Base-by-base conservation (phyloP, 306 rosid genomes). In the Medicago ruthenica region DNA sequence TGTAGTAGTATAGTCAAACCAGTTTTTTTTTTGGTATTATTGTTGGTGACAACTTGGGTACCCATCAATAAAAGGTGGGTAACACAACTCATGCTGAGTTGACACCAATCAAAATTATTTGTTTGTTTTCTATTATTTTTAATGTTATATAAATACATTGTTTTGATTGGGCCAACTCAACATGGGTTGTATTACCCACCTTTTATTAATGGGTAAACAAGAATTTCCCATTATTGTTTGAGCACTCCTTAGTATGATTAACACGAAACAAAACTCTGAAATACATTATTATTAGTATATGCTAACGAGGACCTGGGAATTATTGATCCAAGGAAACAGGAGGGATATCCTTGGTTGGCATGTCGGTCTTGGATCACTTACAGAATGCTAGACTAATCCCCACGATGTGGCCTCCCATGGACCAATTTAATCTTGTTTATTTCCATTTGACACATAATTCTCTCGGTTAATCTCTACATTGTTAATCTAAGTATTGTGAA, bases 331-430 rank as follows among this genome's bases (percentile, higher is more conserved):
- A 50, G 60, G 73, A 64, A 85, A 83, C 89, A 83, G 34, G 67
- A 70, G 31, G 80, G 72, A 82, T 64, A 79, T 67, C 48, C 57
- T 60, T 78, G 87, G 83, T 78, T 50, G 81, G 84, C 61, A 44
- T 89, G 89, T 87, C 83, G 72, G 82, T 40, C 40, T 69, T 57
- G 10, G 60, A 63, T 45, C 20, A 53, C 48, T 67, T 66, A 31
- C 31, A 73, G 66, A 83, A 85, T 71, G 74, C 71, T 51, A 79
- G 73, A 76, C 83, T 79, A 75, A 85, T 79, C 71, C 58, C 79
- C 91, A 89, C 88, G 94, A 85, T 78, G 82, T 87, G 76, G 87
- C 88, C 81, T 83, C 44, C 87, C 83, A 39, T 61, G 15, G 66
- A 50, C 55, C 37, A n/a, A 11, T 16, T 39, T 65, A 65, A 2